A percentile compares a stretch with the other conserved stretches of the same genome.
Conservation (phyloP, 768 basidiomycete genomes). For the Neoboletus magnificus region DNA sequence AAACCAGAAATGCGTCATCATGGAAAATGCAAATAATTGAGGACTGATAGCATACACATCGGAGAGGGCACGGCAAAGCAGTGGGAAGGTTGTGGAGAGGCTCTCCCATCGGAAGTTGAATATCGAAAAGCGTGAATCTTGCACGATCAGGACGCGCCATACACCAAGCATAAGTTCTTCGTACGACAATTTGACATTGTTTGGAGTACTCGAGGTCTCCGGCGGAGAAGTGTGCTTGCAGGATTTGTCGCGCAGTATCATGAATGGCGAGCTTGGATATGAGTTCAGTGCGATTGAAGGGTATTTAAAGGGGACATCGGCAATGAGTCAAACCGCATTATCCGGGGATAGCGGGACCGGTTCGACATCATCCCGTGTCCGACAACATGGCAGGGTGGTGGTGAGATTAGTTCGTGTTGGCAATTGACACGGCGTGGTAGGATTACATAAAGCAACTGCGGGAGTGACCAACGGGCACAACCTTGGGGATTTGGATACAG, state of each 20-base stretch:
- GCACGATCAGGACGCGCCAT: slow-evolving; percentile 23
- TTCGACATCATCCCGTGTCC: too few relatives aligned
- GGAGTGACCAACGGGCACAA: too few relatives aligned
- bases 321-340: not conserved
- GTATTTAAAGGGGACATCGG: not conserved
- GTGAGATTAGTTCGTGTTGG: too few relatives aligned
- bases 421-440: too few relatives aligned
- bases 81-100: not conserved
- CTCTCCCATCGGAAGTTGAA: slow-evolving; percentile 9
- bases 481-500: too few relatives aligned
- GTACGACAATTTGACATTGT: not conserved
- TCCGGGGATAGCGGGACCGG: too few relatives aligned
- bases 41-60: slow-evolving; percentile 27
- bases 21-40: slow-evolving; percentile 7
- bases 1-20: slow-evolving; percentile 16
- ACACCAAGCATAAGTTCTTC: slow-evolving; percentile 20
- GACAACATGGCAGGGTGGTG: too few relatives aligned
- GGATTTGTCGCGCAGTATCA: not conserved
- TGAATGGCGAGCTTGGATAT: not conserved
- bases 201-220: not conserved
- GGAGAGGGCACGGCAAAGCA: slow-evolving; percentile 15
- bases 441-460: too few relatives aligned
- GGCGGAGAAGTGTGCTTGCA: not conserved
- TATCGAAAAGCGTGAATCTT: slow-evolving; percentile 4
- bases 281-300: not conserved